These are phyloP conservation scores for Porphyrellus sp. DNA, from an alignment of 1,284 basidiomycete genomes.

Conservation along the genomic window DNA sequence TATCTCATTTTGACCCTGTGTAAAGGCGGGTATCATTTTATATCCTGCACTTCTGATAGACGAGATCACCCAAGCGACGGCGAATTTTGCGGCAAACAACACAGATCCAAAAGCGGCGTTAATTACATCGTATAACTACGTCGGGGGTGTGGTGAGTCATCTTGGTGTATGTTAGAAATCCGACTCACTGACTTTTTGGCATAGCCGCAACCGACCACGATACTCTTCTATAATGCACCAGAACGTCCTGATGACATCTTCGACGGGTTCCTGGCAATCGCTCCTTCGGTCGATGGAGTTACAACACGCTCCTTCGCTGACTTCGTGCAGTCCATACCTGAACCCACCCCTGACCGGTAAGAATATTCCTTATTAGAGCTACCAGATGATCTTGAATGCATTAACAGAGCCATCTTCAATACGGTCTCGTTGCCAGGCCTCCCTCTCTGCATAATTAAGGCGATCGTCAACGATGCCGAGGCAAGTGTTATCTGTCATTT, in stretches of 20 bases:
- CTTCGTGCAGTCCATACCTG: slow-evolving; percentile 21
- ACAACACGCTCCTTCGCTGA: slow-evolving; percentile 36
- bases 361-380: not conserved
- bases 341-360: slow-evolving; percentile 6
- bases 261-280: slow-evolving; percentile 41
- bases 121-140: slow-evolving; percentile 50
- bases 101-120: slow-evolving; percentile 58
- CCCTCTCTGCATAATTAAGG: slow-evolving; percentile 8
- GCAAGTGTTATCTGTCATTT: slow-evolving; percentile 4
- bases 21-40: slow-evolving; percentile 52
- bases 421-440: slow-evolving; percentile 14
- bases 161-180: not conserved
- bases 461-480: slow-evolving; percentile 9
- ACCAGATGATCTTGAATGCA: not conserved
- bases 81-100: slow-evolving; percentile 46
- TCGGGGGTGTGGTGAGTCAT: slow-evolving; percentile 38
- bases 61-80: slow-evolving; percentile 37
- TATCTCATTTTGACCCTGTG: not conserved
- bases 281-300: slow-evolving; percentile 28
- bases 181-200: not conserved
- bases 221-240: slow-evolving; percentile 51
- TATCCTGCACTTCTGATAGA: slow-evolving; percentile 31
- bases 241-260: slow-evolving; percentile 47
- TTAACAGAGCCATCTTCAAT: slow-evolving; percentile 14
- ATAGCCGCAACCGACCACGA: slow-evolving; percentile 28